A percentile compares a stretch with the other conserved stretches of the same genome.
phyloP scores from a whole-genome alignment of 2,329 filamentous ascomycete genomes.

The Gaeumannomyces sp. region DNA sequence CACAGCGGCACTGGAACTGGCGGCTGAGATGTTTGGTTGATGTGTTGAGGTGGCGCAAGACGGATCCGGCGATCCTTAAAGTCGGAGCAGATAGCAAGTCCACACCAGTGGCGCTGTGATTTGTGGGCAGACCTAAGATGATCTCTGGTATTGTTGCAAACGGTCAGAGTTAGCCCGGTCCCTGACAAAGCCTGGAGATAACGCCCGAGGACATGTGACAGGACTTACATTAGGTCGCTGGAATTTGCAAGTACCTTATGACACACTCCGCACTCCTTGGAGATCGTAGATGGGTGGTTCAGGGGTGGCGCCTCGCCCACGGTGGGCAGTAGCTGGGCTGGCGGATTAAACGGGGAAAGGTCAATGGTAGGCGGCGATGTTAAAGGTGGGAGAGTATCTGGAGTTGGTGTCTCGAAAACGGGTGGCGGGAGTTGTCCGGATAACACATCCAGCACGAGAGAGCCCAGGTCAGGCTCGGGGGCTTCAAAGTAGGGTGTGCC shows the following conservation, averaged over 20 bases:
- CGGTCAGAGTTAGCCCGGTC: not conserved
- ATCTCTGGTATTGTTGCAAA: not conserved
- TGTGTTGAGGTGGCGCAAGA: slow-evolving; percentile 1
- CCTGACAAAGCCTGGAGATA: no score
- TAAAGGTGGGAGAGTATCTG: not conserved
- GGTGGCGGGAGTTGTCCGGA: not conserved
- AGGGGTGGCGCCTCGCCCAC: no score
- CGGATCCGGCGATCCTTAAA: slow-evolving; percentile 3
- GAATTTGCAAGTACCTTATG: not conserved
- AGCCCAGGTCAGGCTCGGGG: not conserved
- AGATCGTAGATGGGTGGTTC: not conserved
- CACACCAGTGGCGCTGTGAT: not conserved
- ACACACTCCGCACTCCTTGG: not conserved
- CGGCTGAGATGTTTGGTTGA: not conserved
- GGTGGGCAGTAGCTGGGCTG: not conserved
- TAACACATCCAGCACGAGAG: not conserved
- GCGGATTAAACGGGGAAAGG: no score
- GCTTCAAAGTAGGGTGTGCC: not conserved
- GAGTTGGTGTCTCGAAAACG: not conserved
- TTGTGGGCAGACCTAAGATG: not conserved
- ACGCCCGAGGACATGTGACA: not conserved
- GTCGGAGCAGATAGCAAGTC: not conserved
- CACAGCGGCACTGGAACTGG: slow-evolving; percentile 1
- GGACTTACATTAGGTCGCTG: not conserved
- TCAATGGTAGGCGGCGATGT: no score